Conservation (phyloP, 805 yeast species). For the Metschnikowia noctiluminum region DNA sequence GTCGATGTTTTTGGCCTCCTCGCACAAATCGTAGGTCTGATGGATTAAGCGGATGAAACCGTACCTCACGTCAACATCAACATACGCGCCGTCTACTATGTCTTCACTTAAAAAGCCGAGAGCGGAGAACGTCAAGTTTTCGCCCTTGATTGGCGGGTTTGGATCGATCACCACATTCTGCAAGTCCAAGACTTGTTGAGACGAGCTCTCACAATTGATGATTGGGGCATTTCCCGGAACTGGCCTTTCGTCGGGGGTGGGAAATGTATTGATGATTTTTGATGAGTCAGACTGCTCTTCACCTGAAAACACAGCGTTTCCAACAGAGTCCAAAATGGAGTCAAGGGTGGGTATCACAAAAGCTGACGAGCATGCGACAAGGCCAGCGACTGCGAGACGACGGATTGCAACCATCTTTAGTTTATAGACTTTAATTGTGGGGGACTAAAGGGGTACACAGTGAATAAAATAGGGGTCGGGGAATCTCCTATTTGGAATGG, state of each 20-base stretch:
- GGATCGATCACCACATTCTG: slow-evolving; percentile 62
- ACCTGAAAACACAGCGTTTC: slow-evolving; percentile 4
- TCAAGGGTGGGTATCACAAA: slow-evolving; percentile 14
- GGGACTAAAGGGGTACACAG: neutral
- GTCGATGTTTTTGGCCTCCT: slow-evolving; percentile 77
- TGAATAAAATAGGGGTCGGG: neutral
- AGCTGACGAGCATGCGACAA: slow-evolving; percentile 15
- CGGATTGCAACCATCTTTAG: slow-evolving; percentile 15
- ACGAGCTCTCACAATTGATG: slow-evolving; percentile 64
- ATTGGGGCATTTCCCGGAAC: slow-evolving; percentile 92
- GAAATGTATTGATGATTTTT: slow-evolving; percentile 14
- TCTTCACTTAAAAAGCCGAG: slow-evolving; percentile 54
- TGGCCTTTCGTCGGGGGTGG: slow-evolving; percentile 49
- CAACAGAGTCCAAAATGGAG: slow-evolving; percentile 12
- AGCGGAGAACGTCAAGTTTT: slow-evolving; percentile 75
- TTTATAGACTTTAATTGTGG: neutral
- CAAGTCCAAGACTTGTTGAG: slow-evolving; percentile 62
- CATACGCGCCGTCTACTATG: slow-evolving; percentile 84
- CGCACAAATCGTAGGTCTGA: slow-evolving; percentile 92
- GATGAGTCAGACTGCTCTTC: slow-evolving; percentile 1
- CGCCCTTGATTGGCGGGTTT: slow-evolving; percentile 88
- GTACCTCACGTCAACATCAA: slow-evolving; percentile 87
- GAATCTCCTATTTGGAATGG: neutral
- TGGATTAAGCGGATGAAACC: slow-evolving; percentile 87
- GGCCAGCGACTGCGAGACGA: slow-evolving; percentile 12